A percentile compares a stretch with the other conserved stretches of the same genome.
These are phyloP conservation scores for Flaveria trinervia DNA, from an alignment of 129 eudicot species.

Conservation along the genomic window DNA sequence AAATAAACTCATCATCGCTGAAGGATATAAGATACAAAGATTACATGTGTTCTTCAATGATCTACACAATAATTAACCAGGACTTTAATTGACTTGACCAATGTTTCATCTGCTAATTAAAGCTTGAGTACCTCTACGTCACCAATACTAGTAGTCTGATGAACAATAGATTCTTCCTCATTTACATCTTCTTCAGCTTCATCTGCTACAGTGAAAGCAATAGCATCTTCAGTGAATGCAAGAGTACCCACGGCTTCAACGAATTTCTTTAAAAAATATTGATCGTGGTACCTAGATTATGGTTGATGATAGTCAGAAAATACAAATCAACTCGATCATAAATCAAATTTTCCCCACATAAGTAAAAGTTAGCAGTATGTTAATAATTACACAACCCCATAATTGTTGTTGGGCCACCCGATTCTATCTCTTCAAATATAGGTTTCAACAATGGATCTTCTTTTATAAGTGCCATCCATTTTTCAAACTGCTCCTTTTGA, in stretches of 20 bases:
- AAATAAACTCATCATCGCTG: slow-evolving; percentile 2
- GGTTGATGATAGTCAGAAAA: background rate
- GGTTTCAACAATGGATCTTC: slow-evolving; percentile 91
- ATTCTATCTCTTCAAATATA: slow-evolving; percentile 88
- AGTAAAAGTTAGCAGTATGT: background rate
- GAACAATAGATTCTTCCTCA: slow-evolving; percentile 93
- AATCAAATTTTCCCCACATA: background rate
- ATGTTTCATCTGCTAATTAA: no score
- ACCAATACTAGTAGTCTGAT: slow-evolving; percentile 85
- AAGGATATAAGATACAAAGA: background rate
- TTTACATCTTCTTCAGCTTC: slow-evolving; percentile 63
- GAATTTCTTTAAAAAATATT: slow-evolving; percentile 69
- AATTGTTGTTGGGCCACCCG: slow-evolving; percentile 97
- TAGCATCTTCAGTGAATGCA: slow-evolving; percentile 62
- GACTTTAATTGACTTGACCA: no score
- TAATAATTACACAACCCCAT: slow-evolving; percentile 53
- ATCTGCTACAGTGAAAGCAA: slow-evolving; percentile 61
- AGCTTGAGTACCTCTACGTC: slow-evolving; percentile 61
- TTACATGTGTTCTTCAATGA: no score
- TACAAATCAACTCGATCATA: background rate
- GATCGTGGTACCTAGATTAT: slow-evolving; percentile 59
- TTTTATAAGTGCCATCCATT: slow-evolving; percentile 80
- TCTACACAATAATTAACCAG: no score
- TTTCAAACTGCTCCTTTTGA: slow-evolving; percentile 55
- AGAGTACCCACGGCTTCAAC: slow-evolving; percentile 93